A percentile compares a stretch with the other conserved stretches of the same genome.
phyloP scores from a whole-genome alignment of 169 alveolate genomes.

The Eimeria maxima region DNA sequence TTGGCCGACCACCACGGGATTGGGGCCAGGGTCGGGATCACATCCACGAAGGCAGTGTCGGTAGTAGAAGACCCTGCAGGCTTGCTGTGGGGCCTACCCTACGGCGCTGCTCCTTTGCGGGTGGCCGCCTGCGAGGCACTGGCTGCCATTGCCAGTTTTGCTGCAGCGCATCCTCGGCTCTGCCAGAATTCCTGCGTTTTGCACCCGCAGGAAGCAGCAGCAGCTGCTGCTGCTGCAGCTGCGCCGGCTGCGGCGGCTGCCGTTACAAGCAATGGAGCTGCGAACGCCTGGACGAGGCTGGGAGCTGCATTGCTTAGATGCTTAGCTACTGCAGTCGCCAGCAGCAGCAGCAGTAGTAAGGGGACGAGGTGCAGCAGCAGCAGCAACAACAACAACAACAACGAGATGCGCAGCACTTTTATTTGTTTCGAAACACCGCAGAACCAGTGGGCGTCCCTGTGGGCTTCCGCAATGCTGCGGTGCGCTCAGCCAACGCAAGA shows the following conservation, averaged over 20 bases:
- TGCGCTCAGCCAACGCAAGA: conserved; percentile 63
- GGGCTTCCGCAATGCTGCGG: conserved; percentile 59
- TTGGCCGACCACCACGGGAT: background rate
- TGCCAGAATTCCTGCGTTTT: background rate
- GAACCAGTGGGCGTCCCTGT: background rate
- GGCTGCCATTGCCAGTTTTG: conserved; percentile 42
- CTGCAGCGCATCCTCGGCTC: conserved; percentile 27
- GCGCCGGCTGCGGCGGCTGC: conserved; percentile 14
- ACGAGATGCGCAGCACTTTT: background rate
- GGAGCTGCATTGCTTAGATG: conserved; percentile 67
- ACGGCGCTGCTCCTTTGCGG: background rate
- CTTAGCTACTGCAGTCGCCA: conserved; percentile 1
- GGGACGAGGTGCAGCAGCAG: background rate
- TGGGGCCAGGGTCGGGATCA: background rate
- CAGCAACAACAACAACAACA: conserved; percentile 22
- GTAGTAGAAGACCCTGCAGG: background rate
- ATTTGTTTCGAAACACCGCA: background rate
- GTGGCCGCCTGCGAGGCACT: conserved; percentile 41
- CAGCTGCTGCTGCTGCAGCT: conserved; percentile 38
- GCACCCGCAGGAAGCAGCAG: conserved; percentile 4
- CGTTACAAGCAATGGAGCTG: background rate
- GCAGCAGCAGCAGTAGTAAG: background rate
- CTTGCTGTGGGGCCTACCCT: background rate
- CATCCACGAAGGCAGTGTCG: background rate
- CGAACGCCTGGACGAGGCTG: conserved; percentile 43